A percentile compares a stretch with the other conserved stretches of the same genome.
phyloP scores from a whole-genome alignment of 2,329 filamentous ascomycete species.

The Alternaria triticimaculans region DNA sequence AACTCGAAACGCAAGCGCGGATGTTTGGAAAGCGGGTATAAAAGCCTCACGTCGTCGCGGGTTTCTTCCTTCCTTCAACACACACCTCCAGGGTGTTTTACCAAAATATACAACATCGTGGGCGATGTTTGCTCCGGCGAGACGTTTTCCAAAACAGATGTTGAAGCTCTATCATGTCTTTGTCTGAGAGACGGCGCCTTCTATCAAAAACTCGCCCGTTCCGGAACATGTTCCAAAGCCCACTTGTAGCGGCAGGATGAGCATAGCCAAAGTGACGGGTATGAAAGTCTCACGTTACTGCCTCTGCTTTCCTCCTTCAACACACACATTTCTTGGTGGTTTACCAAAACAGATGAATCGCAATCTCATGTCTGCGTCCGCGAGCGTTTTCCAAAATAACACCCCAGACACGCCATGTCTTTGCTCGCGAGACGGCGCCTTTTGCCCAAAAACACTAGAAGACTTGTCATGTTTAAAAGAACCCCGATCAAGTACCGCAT shows the following conservation, averaged over 20 bases:
- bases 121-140: too few relatives aligned
- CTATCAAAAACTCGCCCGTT: too few relatives aligned
- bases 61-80: neutral
- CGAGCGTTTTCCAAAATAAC: neutral
- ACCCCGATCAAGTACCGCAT: neutral
- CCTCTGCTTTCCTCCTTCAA: too few relatives aligned
- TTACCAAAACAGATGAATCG: too few relatives aligned
- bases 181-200: neutral
- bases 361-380: neutral
- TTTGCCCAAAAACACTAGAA: too few relatives aligned
- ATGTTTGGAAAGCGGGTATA: neutral
- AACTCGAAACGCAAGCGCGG: rapidly evolving
- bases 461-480: too few relatives aligned
- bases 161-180: neutral
- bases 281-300: too few relatives aligned
- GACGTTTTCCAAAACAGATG: neutral
- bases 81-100: neutral
- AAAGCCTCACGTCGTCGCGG: rapidly evolving
- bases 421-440: neutral
- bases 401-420: rapidly evolving
- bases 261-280: too few relatives aligned
- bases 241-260: too few relatives aligned
- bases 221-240: too few relatives aligned
- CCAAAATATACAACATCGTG: neutral
- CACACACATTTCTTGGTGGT: neutral